These are phyloP conservation scores for Protomyces macrosporus DNA, from an alignment of 1,139 yeast genomes.

Conservation along the genomic window DNA sequence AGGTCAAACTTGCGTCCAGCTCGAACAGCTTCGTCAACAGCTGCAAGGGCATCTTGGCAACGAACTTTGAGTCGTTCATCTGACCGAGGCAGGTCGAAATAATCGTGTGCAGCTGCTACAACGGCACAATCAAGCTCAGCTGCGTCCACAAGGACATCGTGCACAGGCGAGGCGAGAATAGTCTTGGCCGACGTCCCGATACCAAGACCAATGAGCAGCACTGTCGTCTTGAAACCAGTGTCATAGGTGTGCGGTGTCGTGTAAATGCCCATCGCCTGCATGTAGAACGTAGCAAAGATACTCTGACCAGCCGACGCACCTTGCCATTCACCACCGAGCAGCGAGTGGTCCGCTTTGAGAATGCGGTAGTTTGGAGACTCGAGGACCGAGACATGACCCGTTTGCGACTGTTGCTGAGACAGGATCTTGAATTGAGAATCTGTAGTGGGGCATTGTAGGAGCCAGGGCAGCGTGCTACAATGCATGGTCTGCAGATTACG, in stretches of 20 bases:
- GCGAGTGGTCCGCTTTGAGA: slow-evolving; percentile 16
- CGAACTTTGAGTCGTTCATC: not conserved
- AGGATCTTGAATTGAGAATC: not conserved
- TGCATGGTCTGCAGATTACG: not conserved
- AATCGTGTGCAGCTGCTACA: slow-evolving; percentile 1
- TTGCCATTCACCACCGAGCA: slow-evolving; percentile 21
- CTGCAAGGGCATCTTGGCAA: not conserved
- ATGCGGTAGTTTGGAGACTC: slow-evolving; percentile 12
- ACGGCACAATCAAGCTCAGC: slow-evolving; percentile 6
- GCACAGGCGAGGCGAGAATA: not conserved
- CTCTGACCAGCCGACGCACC: slow-evolving; percentile 3
- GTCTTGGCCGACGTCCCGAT: slow-evolving; percentile 15
- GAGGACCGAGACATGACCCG: slow-evolving; percentile 14
- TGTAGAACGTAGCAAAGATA: slow-evolving; percentile 19
- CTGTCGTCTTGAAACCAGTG: not conserved
- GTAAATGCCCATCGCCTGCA: slow-evolving; percentile 13
- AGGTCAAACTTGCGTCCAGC: slow-evolving; percentile 1
- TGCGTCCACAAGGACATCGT: not conserved
- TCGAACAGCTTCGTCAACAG: not conserved
- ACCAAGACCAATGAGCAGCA: slow-evolving; percentile 20
- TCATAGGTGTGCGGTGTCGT: not conserved
- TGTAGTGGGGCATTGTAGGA: not conserved
- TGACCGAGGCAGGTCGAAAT: not conserved
- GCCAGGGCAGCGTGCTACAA: not conserved
- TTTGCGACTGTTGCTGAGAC: slow-evolving; percentile 1